These are phyloP conservation scores for Primulina tabacum DNA, from an alignment of 257 asterid species.

Conservation along the genomic window DNA sequence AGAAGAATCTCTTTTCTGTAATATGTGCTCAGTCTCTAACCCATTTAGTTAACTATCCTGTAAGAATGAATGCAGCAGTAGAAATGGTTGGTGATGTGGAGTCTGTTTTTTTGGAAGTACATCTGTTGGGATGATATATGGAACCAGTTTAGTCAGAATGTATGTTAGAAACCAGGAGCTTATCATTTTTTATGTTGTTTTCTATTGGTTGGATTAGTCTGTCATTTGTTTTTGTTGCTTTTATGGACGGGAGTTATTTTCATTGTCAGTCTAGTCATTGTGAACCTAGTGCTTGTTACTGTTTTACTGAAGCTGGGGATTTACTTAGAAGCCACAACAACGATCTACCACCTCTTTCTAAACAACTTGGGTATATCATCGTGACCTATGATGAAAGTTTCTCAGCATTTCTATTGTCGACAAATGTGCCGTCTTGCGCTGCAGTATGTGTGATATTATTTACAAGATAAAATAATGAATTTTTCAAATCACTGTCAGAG, in stretches of 20 bases:
- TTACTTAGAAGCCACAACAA: too few relatives aligned
- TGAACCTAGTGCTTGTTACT: background rate
- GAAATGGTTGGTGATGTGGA: background rate
- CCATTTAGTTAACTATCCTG: background rate
- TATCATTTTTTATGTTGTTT: background rate
- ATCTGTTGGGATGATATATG: background rate
- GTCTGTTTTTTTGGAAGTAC: background rate
- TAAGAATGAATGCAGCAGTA: background rate
- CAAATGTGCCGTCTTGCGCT: background rate
- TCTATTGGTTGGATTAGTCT: background rate
- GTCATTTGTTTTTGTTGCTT: background rate
- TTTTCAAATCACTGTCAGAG: background rate
- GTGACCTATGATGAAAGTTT: background rate
- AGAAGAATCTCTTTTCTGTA: background rate
- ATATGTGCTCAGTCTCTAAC: background rate
- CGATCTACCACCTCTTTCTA: too few relatives aligned
- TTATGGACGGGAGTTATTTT: background rate
- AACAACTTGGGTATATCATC: background rate
- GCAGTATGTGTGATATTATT: background rate
- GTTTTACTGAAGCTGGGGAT: background rate
- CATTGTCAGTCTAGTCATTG: background rate
- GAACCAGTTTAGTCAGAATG: background rate
- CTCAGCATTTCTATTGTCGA: background rate
- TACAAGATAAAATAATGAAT: background rate
- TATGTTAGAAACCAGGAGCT: background rate